Percentiles rank a stretch among this genome's conserved stretches.
Conservation (phyloP, 768 basidiomycete genomes). For the Psilocybe sp. region DNA sequence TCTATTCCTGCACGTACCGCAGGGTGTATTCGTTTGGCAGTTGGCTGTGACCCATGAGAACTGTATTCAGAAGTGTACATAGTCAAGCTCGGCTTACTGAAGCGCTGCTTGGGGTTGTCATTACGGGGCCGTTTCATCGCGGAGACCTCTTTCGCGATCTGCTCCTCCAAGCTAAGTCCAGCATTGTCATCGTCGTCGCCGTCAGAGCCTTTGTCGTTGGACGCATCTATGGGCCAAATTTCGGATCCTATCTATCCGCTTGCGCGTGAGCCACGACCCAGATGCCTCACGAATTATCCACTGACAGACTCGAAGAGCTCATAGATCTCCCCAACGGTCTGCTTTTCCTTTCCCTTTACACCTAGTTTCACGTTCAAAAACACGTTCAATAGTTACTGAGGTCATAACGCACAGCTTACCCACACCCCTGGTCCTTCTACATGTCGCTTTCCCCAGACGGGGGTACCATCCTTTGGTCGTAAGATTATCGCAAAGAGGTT, state of each 20-base stretch:
- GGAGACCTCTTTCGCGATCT: constrained; percentile 69
- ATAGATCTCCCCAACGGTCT: constrained; percentile 71
- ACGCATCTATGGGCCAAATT: constrained; percentile 57
- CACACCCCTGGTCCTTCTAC: constrained; percentile 84
- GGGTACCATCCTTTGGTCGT: constrained; percentile 55
- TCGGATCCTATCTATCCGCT: constrained; percentile 68
- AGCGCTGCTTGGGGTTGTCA: constrained; percentile 44
- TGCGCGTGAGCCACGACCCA: constrained; percentile 1
- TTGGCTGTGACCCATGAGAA: constrained; percentile 45
- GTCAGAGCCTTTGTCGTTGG: constrained; percentile 18
- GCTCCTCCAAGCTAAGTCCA: constrained; percentile 60
- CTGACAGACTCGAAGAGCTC: constrained; percentile 77
- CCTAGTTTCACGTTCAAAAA: constrained; percentile 26
- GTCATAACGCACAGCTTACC: constrained; percentile 60
- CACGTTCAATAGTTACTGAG: not conserved
- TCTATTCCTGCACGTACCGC: constrained; percentile 43
- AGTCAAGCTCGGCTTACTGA: constrained; percentile 42
- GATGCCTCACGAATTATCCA: constrained; percentile 1
- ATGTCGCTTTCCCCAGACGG: constrained; percentile 59
- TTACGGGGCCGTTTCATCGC: constrained; percentile 64
- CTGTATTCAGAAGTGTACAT: not conserved
- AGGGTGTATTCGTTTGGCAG: constrained; percentile 77
- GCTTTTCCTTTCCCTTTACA: constrained; percentile 80
- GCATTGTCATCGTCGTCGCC: constrained; percentile 32
- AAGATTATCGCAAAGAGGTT: constrained; percentile 1